Conservation (phyloP, 257 asterid species). For the Nicotiana knightiana region DNA sequence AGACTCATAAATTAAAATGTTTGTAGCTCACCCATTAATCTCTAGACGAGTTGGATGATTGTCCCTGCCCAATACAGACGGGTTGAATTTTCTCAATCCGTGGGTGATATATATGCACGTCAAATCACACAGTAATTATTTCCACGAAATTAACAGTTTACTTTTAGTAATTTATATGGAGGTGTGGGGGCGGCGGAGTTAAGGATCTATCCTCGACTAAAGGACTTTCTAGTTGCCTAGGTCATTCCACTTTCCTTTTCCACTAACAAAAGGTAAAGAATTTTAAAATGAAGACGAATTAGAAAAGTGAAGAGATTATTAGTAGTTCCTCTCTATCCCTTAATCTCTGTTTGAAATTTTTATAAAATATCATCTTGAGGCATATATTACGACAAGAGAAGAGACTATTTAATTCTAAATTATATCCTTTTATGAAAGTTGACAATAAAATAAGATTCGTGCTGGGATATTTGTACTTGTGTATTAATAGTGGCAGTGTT, state of each 20-base stretch:
- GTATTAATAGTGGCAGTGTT: neutral
- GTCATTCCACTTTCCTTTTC: slow-evolving; percentile 9
- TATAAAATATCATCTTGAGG: neutral
- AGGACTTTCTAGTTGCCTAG: neutral
- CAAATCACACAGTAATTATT: neutral
- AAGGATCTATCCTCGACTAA: slow-evolving; percentile 1
- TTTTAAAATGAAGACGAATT: neutral
- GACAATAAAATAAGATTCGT: neutral
- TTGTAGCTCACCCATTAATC: no score
- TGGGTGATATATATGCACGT: neutral
- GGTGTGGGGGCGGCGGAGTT: neutral
- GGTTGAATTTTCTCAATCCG: no score
- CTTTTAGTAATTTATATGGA: neutral
- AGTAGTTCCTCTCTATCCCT: slow-evolving; percentile 6
- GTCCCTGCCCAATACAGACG: no score
- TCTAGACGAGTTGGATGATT: no score
- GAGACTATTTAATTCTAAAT: neutral
- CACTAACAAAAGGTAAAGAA: slow-evolving; percentile 8
- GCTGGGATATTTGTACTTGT: slow-evolving; percentile 3
- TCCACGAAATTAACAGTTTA: neutral
- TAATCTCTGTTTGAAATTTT: neutral
- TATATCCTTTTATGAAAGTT: neutral
- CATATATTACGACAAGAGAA: neutral
- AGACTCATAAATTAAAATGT: no score
- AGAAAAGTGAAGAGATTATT: neutral